Percentiles rank a stretch among this genome's conserved stretches.
Evolutionary conservation across 164 flowering plant species (phyloP).

Genomic region (Annona squamosa): DNA sequence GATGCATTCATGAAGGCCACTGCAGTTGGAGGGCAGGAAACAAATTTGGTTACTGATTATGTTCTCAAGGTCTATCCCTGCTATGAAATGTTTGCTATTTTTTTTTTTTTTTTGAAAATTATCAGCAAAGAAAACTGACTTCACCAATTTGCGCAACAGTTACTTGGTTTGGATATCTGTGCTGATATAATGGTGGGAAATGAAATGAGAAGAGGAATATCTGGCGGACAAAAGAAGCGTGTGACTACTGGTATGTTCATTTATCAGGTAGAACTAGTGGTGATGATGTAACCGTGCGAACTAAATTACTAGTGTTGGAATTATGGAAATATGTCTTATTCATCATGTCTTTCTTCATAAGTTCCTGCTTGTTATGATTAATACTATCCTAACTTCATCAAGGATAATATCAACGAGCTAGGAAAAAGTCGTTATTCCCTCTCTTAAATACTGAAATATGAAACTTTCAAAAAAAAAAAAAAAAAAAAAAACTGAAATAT

Average conservation of each 20-base stretch:
- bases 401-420: too few relatives aligned
- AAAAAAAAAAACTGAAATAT: too few relatives aligned
- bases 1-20: conserved; percentile 68
- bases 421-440: too few relatives aligned
- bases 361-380: too few relatives aligned
- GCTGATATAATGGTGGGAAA: conserved; percentile 51
- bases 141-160: conserved; percentile 19
- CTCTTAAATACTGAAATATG: too few relatives aligned
- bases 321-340: too few relatives aligned
- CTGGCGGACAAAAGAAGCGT: conserved; percentile 65
- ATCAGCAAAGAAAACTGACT: neutral
- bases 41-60: conserved; percentile 49
- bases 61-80: conserved; percentile 43
- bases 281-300: too few relatives aligned
- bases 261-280: neutral
- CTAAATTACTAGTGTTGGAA: too few relatives aligned
- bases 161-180: conserved; percentile 57
- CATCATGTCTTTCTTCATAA: too few relatives aligned
- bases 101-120: neutral
- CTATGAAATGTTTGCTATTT: neutral
- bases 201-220: conserved; percentile 57
- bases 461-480: too few relatives aligned
- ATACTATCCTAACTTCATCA: too few relatives aligned
- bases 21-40: conserved; percentile 45
- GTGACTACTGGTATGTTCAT: conserved; percentile 48